Base-by-base conservation (phyloP, 164 flowering plant genomes). In the Stephania cephalantha region DNA sequence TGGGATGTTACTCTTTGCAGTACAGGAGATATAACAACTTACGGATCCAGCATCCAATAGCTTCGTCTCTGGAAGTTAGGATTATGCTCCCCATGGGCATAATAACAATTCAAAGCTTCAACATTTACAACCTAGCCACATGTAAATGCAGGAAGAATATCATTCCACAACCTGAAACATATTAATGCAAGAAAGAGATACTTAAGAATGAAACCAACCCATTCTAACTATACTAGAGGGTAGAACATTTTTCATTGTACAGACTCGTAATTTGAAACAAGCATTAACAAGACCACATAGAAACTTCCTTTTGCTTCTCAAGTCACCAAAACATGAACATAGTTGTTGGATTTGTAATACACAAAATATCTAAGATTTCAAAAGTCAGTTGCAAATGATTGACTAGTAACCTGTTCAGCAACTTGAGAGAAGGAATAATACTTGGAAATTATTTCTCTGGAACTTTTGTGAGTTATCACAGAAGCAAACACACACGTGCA, bases 1-100 rank as follows among this genome's bases (percentile, higher is more conserved):
- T 61, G 55, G 12, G 9, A n/a, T 63, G 71, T 31, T 13, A 75
- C 44, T 50, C 8, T 65, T 45, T 10, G 29, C 20, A 68, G 52
- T 29, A 50, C 78, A 79, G 58, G n/a, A 58, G 17, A 72, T 17
- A 66, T 44, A 72, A 13, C 73, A n/a, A 89, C 98, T 90, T 77
- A 96, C 99, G 85, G 90, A 79, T 90, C 93, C 76, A 96, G 84
- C 91, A 93, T 93, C 99, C 99, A 96, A 78, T 85, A 96, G 88
- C 95, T 87, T 69, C 99, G 95, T 61, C 98, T 89, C 83, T 92
- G 99, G 79, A 96, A 96, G 83, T 68, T 88, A 20, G 94, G 90
- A 76, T 89, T 87, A 15, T 83, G 75, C 79, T 88, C 95, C 48
- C 97, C 97, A 83, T 90, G 99, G 42, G 99, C 99, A 88, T 96